Conservation (phyloP, 805 yeast species). For the Yarrowia keelungensis region DNA sequence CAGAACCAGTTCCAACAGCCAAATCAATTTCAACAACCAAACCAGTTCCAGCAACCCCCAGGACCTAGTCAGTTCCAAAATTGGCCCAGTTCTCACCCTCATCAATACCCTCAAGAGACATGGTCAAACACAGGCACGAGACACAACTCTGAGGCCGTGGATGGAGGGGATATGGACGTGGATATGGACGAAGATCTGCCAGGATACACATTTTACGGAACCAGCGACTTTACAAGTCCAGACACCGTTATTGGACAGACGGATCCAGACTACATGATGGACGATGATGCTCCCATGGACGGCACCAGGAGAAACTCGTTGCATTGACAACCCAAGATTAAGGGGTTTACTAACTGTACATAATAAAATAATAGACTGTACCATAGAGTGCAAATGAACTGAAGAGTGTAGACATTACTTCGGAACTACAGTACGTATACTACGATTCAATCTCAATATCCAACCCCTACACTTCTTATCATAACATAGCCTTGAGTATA, state of each 20-base stretch:
- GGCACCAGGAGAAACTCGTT: constrained; percentile 9
- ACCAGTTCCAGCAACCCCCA: not conserved
- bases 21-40: not conserved
- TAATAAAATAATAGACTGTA: constrained; percentile 7
- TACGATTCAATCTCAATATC: no score
- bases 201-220: constrained; percentile 23
- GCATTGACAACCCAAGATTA: not conserved
- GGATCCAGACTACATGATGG: constrained; percentile 31
- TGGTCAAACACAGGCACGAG: constrained; percentile 13
- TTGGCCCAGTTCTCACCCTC: no score
- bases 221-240: constrained; percentile 23
- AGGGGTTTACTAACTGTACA: constrained; percentile 18
- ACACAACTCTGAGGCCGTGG: constrained; percentile 1
- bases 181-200: constrained; percentile 33
- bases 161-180: constrained; percentile 8
- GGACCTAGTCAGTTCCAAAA: not conserved
- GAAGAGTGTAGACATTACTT: no score
- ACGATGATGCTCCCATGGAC: constrained; percentile 24
- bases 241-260: constrained; percentile 8
- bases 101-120: not conserved
- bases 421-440: no score
- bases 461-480: not conserved
- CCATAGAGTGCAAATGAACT: no score
- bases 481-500: constrained; percentile 3
- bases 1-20: not conserved